Evolutionary conservation across 1,284 basidiomycete genomes (phyloP), one percentile per base, ranked within the genome.

Genomic region (Phylloporus gajari): DNA sequence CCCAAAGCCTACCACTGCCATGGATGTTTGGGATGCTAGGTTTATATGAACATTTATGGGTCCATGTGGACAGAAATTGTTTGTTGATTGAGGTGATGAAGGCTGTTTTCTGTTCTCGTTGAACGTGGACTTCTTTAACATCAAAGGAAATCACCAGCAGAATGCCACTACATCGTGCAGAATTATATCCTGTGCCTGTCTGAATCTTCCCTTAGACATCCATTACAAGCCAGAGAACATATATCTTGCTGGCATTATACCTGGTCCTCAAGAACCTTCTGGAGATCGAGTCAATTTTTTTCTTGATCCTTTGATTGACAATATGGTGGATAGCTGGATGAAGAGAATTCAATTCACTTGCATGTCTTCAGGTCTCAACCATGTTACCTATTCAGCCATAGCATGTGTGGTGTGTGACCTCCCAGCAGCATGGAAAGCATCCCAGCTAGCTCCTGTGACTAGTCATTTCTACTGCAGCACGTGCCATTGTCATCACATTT

Each of bases 1-100:
- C 30, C n/a, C 53, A 0, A 56, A 7, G 78, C 63, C 61, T 71
- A 27, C 42, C 67, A 44, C 17, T 12, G 8, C 42, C 3, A 44
- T 30, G 61, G 61, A 63, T 17, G 17, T 63, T 6, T 63, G 61
- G 61, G 61, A 44, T 2, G 40, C 25, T 0, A 17, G 44, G 7
- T 63, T 9, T 6, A 4, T 32, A n/a, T 25, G 5, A 11, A 63
- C 61, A 12, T 44, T 63, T 11, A 27, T 19, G 13, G 61, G 61
- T 2, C 61, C 42, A 8, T 44, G 38, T 42, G 25, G 40, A 17
- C 40, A 63, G 25, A 19, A 12, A 11, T 44, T 63, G 19, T 63
- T 63, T 17, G 27, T 63, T 44, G 61, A 63, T 19, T 13, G 42
- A 30, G 40, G 40, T 7, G 61, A 44, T 42, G 61, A 63, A 44